These are phyloP conservation scores for Phycomyces nitens DNA, from an alignment of 192 early-diverging fungal species.

Conservation along the genomic window DNA sequence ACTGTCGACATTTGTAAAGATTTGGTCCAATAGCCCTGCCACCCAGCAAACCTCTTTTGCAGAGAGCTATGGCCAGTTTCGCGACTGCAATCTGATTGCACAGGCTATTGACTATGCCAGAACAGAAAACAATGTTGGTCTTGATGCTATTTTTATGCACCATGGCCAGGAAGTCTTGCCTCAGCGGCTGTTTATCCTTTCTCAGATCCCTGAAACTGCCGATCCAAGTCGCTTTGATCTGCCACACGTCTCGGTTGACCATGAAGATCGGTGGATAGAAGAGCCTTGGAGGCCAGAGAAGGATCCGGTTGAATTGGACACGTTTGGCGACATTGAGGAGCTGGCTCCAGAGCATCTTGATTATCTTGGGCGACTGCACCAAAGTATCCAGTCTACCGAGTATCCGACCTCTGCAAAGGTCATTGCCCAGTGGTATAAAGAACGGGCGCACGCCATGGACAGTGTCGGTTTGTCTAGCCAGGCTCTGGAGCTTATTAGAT, in stretches of 20 bases:
- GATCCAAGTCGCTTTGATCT: conserved; percentile 42
- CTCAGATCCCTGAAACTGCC: conserved; percentile 56
- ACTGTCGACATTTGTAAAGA: conserved; percentile 57
- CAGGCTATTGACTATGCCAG: conserved; percentile 58
- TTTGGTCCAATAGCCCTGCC: conserved; percentile 26
- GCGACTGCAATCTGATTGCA: conserved; percentile 57
- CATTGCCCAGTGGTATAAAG: conserved; percentile 58
- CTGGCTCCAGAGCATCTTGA: conserved; percentile 30
- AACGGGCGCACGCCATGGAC: conserved; percentile 55
- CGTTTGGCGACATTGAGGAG: conserved; percentile 38
- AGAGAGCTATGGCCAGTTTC: conserved; percentile 51
- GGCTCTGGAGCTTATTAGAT: conserved; percentile 50
- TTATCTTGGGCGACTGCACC: conserved; percentile 34
- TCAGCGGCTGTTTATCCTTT: conserved; percentile 56
- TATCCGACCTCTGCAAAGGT: conserved; percentile 48
- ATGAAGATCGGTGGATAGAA: conserved; percentile 41
- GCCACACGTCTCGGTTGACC: conserved; percentile 21
- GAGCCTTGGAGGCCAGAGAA: conserved; percentile 53
- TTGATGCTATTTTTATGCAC: conserved; percentile 58
- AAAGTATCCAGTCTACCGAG: conserved; percentile 26
- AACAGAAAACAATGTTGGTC: conserved; percentile 50
- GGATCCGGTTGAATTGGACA: conserved; percentile 57
- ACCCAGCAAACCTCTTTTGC: conserved; percentile 29
- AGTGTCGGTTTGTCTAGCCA: conserved; percentile 46
- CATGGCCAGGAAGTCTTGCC: conserved; percentile 58